Percentiles rank a stretch among this genome's conserved stretches.
Conservation (phyloP, 2,329 filamentous ascomycete species). For the Trichoderma asperellum region DNA sequence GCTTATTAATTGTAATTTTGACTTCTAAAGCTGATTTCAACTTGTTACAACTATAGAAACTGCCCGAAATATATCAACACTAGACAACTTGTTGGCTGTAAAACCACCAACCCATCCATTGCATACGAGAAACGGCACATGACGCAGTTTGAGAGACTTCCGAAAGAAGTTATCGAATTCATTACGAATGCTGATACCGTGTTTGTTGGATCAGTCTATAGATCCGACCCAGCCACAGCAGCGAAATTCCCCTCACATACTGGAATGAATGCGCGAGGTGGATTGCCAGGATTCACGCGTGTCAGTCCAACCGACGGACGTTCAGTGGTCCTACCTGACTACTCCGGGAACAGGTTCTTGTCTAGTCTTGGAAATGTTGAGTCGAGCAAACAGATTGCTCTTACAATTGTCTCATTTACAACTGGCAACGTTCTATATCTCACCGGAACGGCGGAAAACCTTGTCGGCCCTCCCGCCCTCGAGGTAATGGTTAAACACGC, state of each 20-base stretch:
- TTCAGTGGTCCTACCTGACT: slow-evolving; percentile 18
- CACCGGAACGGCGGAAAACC: slow-evolving; percentile 11
- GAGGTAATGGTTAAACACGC: slow-evolving; percentile 23
- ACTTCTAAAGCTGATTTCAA: neutral
- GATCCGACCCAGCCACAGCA: slow-evolving; percentile 1
- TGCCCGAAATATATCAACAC: slow-evolving; percentile 27
- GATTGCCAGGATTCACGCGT: slow-evolving; percentile 22
- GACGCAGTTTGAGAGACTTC: slow-evolving; percentile 18
- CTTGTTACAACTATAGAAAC: neutral
- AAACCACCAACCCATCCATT: slow-evolving; percentile 9
- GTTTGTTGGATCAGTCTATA: slow-evolving; percentile 21
- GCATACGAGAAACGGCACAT: slow-evolving; percentile 18
- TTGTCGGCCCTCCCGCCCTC: slow-evolving; percentile 16
- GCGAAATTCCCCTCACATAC: slow-evolving; percentile 13
- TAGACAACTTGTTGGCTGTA: slow-evolving; percentile 1
- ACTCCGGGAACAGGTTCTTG: slow-evolving; percentile 27
- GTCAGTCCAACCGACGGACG: slow-evolving; percentile 24
- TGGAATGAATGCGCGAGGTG: slow-evolving; percentile 22
- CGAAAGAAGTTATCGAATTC: slow-evolving; percentile 19
- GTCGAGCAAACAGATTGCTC: slow-evolving; percentile 5
- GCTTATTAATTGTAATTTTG: neutral
- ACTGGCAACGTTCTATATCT: slow-evolving; percentile 24
- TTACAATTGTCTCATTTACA: slow-evolving; percentile 25
- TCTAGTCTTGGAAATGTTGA: slow-evolving; percentile 25
- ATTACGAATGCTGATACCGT: slow-evolving; percentile 25